These are phyloP conservation scores for Stygiomarasmius scandens DNA, from an alignment of 1,284 basidiomycete genomes.

Conservation along the genomic window DNA sequence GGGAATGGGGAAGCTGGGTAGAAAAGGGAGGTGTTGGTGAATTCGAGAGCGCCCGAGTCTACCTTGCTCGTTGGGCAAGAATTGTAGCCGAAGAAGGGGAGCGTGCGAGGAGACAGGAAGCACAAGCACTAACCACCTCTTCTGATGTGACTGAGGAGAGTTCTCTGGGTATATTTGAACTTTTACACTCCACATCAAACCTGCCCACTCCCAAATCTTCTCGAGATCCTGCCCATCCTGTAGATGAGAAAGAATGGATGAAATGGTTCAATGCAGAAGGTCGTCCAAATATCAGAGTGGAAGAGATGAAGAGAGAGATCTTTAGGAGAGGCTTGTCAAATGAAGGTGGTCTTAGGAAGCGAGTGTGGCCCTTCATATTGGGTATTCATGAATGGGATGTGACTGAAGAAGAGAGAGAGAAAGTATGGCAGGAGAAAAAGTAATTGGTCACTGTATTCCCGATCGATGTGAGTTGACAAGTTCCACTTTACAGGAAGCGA, in stretches of 20 bases:
- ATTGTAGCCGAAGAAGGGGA: conserved; percentile 97
- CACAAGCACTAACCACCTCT: conserved; percentile 56
- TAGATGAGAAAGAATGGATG: conserved; percentile 70
- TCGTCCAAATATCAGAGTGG: conserved; percentile 60
- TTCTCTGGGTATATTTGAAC: conserved; percentile 86
- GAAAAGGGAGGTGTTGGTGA: conserved; percentile 88
- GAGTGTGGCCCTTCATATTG: conserved; percentile 90
- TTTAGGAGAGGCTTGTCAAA: conserved; percentile 73
- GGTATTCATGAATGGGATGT: conserved; percentile 83
- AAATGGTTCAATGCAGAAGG: conserved; percentile 77
- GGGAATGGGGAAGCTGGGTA: conserved; percentile 85
- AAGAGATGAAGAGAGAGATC: conserved; percentile 75
- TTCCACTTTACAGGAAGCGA: conserved; percentile 46
- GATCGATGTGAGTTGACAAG: not conserved
- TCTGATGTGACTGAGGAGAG: conserved; percentile 62
- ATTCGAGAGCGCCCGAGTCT: conserved; percentile 95
- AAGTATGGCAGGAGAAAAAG: conserved; percentile 67
- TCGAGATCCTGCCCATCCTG: conserved; percentile 70
- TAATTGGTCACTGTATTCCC: conserved; percentile 27
- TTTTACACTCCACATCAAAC: conserved; percentile 77
- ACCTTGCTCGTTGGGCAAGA: conserved; percentile 95
- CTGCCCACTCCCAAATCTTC: conserved; percentile 77
- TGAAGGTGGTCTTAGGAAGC: conserved; percentile 57
- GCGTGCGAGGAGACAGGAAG: conserved; percentile 77
- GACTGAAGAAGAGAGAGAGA: conserved; percentile 55